Evolutionary conservation across 2,329 filamentous ascomycete genomes (phyloP).

Genomic region (Xylaria sp.): DNA sequence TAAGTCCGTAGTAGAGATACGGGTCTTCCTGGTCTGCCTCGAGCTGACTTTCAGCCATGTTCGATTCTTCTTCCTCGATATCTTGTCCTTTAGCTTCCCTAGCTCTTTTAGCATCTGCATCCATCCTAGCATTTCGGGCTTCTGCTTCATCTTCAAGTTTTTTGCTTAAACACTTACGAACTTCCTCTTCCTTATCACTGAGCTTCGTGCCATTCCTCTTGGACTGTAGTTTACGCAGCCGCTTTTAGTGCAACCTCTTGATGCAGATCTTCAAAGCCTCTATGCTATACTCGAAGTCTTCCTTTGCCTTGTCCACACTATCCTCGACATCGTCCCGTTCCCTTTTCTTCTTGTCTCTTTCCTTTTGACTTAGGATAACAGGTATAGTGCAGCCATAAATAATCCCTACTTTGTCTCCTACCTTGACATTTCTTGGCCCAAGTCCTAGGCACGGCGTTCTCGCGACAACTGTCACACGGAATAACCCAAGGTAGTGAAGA

Average conservation of each 20-base stretch:
- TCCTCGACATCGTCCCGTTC: neutral
- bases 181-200: neutral
- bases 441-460: too few species aligned
- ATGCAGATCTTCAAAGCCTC: neutral
- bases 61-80: neutral
- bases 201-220: neutral
- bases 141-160: neutral
- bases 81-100: neutral
- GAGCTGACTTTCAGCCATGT: neutral
- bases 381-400: neutral
- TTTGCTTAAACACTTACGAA: neutral
- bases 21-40: neutral
- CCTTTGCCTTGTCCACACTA: neutral
- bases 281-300: neutral
- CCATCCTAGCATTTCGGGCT: too few species aligned
- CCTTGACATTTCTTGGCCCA: neutral
- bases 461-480: too few species aligned
- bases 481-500: too few species aligned
- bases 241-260: neutral
- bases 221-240: neutral
- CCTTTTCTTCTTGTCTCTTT: neutral
- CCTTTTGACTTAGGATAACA: neutral
- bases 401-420: neutral
- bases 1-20: neutral
- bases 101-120: neutral